These are phyloP conservation scores for Gnaphalium uliginosum DNA, from an alignment of 129 eudicot genomes.

Conservation along the genomic window DNA sequence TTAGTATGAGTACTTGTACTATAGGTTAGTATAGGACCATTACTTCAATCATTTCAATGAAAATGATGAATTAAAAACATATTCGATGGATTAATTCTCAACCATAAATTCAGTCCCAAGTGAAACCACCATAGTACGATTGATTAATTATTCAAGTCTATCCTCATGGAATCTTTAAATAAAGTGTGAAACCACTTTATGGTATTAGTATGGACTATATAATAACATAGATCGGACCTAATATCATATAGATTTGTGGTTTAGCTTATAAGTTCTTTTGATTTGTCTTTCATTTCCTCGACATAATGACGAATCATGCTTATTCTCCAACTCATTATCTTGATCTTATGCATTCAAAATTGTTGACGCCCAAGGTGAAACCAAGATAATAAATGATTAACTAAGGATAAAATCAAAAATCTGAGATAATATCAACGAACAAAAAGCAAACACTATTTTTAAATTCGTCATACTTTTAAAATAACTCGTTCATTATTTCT, in stretches of 20 bases:
- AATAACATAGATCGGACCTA: background rate
- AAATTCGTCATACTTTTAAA: too few species aligned
- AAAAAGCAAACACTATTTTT: too few species aligned
- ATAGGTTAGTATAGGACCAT: background rate
- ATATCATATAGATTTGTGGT: background rate
- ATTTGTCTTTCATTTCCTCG: background rate
- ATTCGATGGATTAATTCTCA: background rate
- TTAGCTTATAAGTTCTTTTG: background rate
- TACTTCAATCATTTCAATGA: background rate
- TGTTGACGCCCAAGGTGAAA: too few species aligned
- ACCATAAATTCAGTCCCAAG: conserved; percentile 7
- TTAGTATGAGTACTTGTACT: background rate
- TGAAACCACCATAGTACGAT: conserved; percentile 6
- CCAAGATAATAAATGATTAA: too few species aligned
- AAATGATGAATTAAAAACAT: too few species aligned
- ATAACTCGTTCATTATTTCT: too few species aligned
- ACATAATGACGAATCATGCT: background rate
- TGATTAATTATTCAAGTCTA: conserved; percentile 7
- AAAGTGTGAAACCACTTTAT: conserved; percentile 8
- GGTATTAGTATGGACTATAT: background rate
- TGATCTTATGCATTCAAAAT: too few species aligned
- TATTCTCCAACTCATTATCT: too few species aligned
- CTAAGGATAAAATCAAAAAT: too few species aligned
- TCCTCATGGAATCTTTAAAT: conserved; percentile 14
- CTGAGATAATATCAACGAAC: too few species aligned